A percentile compares a stretch with the other conserved stretches of the same genome.
These are phyloP conservation scores for Pseudomassariella vexata DNA, from an alignment of 2,329 filamentous ascomycete species.

Conservation along the genomic window DNA sequence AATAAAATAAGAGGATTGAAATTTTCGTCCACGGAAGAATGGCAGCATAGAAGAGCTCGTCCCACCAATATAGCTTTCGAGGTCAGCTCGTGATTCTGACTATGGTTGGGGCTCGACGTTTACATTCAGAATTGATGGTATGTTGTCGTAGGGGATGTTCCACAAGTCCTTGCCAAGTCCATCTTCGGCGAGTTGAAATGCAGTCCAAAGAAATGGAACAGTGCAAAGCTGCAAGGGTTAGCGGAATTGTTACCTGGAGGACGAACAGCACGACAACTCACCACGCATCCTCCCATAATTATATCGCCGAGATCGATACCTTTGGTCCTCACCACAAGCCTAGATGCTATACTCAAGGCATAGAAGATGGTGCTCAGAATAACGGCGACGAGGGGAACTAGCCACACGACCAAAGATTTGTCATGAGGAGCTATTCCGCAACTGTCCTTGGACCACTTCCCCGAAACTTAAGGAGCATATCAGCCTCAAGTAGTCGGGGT, in stretches of 20 bases:
- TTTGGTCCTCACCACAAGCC: not conserved
- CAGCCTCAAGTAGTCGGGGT: no score
- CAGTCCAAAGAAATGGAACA: not conserved
- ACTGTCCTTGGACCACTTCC: conserved; percentile 1
- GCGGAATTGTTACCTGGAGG: not conserved
- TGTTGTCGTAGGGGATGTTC: conserved; percentile 1
- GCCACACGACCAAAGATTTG: not conserved
- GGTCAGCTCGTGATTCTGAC: not conserved
- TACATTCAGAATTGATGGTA: conserved; percentile 2
- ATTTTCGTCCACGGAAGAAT: conserved; percentile 13
- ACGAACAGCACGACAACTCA: not conserved
- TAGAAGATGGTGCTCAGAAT: no score
- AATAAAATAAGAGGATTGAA: conserved; percentile 19
- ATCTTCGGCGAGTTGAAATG: not conserved
- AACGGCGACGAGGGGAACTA: no score
- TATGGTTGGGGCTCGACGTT: not conserved
- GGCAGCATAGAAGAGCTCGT: conserved; percentile 1
- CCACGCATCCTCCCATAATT: not conserved
- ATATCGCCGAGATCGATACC: not conserved
- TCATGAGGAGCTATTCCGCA: not conserved
- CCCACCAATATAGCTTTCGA: conserved; percentile 1
- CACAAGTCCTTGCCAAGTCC: conserved; percentile 3
- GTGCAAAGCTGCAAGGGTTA: not conserved
- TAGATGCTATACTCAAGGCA: not conserved
- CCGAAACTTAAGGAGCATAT: no score